These are phyloP conservation scores for Phytophthora fragariaefolia DNA, from an alignment of 352 stramenopile species.

Conservation along the genomic window DNA sequence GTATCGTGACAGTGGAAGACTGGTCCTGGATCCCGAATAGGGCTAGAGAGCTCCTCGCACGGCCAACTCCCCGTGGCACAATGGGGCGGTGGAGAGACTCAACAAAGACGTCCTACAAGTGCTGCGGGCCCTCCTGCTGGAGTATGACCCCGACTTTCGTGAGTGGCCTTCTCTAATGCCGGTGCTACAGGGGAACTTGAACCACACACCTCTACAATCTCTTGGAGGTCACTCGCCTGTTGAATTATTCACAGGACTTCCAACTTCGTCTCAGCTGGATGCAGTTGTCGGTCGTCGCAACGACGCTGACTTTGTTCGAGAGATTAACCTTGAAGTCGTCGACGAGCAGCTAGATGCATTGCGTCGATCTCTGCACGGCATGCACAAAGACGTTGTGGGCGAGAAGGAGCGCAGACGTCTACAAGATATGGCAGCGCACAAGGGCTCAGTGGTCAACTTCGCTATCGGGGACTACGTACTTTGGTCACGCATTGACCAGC, in stretches of 20 bases:
- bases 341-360: neutral
- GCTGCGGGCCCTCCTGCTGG: neutral
- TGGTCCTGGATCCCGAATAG: conserved; percentile 3
- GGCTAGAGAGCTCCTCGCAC: conserved; percentile 13
- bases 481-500: neutral
- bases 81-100: neutral
- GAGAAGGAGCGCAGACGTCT: neutral
- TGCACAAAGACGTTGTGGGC: neutral
- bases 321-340: neutral
- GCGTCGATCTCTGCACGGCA: neutral
- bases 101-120: neutral
- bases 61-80: neutral
- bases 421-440: too few species aligned
- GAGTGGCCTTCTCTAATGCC: neutral
- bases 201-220: neutral
- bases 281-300: neutral
- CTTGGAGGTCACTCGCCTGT: neutral
- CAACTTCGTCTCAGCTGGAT: neutral
- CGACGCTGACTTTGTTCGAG: neutral
- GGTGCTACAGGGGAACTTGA: neutral
- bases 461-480: neutral
- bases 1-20: neutral
- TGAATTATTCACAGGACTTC: neutral
- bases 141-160: neutral
- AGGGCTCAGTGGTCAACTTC: neutral